phyloP scores from a whole-genome alignment of 352 stramenopile genomes.

The Globisporangium viniferum region DNA sequence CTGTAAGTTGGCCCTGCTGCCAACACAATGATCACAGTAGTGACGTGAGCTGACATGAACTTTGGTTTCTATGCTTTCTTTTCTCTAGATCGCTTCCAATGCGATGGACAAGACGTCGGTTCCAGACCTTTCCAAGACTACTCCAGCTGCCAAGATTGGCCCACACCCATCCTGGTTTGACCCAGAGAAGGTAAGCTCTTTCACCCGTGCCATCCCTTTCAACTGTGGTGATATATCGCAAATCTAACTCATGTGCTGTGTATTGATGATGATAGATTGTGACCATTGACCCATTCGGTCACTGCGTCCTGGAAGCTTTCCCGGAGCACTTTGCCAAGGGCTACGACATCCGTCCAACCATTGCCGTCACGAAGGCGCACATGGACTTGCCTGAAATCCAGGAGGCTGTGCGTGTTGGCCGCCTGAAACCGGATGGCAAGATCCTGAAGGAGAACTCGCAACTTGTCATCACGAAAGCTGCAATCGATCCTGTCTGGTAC shows the following conservation, averaged over 20 bases:
- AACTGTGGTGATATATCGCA: not conserved
- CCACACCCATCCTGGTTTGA: constrained; percentile 95
- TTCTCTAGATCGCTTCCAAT: constrained; percentile 51
- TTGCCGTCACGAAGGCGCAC: constrained; percentile 95
- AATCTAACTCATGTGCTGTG: constrained; percentile 1
- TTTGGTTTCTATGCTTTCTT: not conserved
- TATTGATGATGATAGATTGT: constrained; percentile 36
- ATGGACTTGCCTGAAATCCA: constrained; percentile 99
- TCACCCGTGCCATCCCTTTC: not conserved
- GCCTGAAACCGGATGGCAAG: constrained; percentile 96
- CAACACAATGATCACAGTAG: not conserved
- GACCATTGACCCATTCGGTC: constrained; percentile 77
- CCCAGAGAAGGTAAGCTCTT: constrained; percentile 82
- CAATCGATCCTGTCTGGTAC: constrained; percentile 99
- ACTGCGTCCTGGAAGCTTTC: constrained; percentile 87
- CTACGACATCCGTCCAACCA: constrained; percentile 98
- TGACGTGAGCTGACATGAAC: not conserved
- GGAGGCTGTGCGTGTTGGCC: constrained; percentile 90
- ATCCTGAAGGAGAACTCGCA: constrained; percentile 91
- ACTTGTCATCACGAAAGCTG: constrained; percentile 95
- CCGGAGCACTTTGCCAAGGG: constrained; percentile 95
- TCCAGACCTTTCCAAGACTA: constrained; percentile 90
- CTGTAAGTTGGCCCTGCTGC: constrained; percentile 47
- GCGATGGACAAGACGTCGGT: constrained; percentile 65
- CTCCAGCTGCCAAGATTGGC: constrained; percentile 96